These are phyloP conservation scores for Sclerotinia glacialis DNA, from an alignment of 2,329 filamentous ascomycete species.

Conservation along the genomic window DNA sequence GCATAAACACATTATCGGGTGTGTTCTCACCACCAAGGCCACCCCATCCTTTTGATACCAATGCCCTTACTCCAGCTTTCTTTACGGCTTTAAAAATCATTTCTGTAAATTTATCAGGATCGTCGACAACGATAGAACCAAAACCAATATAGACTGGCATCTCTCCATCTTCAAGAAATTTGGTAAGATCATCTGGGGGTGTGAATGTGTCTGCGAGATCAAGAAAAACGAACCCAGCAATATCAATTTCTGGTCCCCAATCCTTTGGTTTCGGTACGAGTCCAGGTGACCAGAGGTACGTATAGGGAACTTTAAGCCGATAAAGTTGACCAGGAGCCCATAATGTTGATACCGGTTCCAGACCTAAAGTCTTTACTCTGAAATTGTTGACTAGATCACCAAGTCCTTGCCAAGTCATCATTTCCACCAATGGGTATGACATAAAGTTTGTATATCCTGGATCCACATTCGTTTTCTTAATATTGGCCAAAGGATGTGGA, in stretches of 20 bases:
- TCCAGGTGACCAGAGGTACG: slow-evolving; percentile 68
- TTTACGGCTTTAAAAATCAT: slow-evolving; percentile 70
- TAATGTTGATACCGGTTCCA: slow-evolving; percentile 72
- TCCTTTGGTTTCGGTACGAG: slow-evolving; percentile 66
- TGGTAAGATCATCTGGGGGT: slow-evolving; percentile 53
- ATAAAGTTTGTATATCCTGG: slow-evolving; percentile 75
- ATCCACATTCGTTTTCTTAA: slow-evolving; percentile 70
- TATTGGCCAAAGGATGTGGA: slow-evolving; percentile 68
- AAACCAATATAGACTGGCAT: slow-evolving; percentile 73
- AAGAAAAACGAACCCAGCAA: slow-evolving; percentile 76
- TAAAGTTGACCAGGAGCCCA: slow-evolving; percentile 75
- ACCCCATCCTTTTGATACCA: slow-evolving; percentile 76
- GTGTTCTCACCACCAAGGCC: slow-evolving; percentile 60
- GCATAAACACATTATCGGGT: slow-evolving; percentile 65
- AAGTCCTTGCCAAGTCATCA: slow-evolving; percentile 89
- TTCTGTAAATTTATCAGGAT: slow-evolving; percentile 64
- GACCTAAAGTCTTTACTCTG: slow-evolving; percentile 62
- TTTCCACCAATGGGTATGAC: slow-evolving; percentile 75
- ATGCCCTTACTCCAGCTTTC: slow-evolving; percentile 62
- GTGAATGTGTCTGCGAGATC: slow-evolving; percentile 62
- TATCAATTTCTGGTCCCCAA: slow-evolving; percentile 68
- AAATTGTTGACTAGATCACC: slow-evolving; percentile 77
- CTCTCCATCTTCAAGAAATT: slow-evolving; percentile 56
- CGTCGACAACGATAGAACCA: slow-evolving; percentile 72
- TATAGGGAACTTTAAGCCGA: slow-evolving; percentile 70